Base-by-base conservation (phyloP, 2,329 filamentous ascomycete species). In the Truncatella angustata region DNA sequence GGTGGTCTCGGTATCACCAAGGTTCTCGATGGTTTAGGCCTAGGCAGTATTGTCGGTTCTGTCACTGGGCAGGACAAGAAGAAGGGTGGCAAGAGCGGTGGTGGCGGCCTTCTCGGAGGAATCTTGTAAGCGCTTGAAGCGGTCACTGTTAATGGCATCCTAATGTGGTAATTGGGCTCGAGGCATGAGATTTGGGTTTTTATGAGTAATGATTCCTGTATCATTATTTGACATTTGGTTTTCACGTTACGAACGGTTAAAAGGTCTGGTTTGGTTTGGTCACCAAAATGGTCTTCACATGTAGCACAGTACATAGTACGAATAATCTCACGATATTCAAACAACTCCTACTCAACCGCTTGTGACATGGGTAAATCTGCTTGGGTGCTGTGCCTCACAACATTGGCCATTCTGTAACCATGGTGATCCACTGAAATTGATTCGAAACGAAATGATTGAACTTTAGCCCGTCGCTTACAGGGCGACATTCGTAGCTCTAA, bases 1-100 rank as follows among this genome's bases (percentile, higher is more conserved):
- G 88, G 89, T 51, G 87, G 87, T 1, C 72, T 94, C 18, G 90
- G 90, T 12, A 77, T 95, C 54, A 84, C 86, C 70, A 89, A 88
- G 66, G 74, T 94, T 18, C 80, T 95, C 14, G 83, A 84, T 6
- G 81, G 87, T 2, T 79, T 96, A 24, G 91, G 91, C 56, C 72
- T 91, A 0, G 78, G 79, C 3, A 63, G 66, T 1, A 56, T 79
- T 21, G 69, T 75, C 4, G 69, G 68, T 4, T 63, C 71, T 0
- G 55, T 79, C 48, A 75, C 73, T 7, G 76, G 74, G 7, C 72
- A 77, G 67, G 73, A 76, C 56, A 23, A 50, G 12, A 67, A 68
- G 53, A 62, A 62, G 51, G 66, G 73, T 16, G 9, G 5, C 24
- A 47, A 30, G 23, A 43, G 48, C 20, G 56, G 56, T 36, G 54